These are phyloP conservation scores for Cnidoscolus chayamansa DNA, from an alignment of 441 rosid species.

Conservation along the genomic window DNA sequence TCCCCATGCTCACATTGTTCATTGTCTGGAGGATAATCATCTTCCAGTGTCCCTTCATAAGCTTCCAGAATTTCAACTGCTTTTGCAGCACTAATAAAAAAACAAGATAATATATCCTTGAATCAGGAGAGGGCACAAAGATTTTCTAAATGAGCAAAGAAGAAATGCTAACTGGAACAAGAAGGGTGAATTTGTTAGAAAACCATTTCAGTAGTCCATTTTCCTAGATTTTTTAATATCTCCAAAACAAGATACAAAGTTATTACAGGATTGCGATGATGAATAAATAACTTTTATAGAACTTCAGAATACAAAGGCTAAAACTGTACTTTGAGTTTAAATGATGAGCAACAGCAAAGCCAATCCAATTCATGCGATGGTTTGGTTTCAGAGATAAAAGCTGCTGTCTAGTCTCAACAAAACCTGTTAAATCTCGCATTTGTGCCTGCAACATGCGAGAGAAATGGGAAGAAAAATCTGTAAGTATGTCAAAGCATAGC, in stretches of 20 bases:
- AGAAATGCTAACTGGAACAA: not conserved
- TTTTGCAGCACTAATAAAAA: slow-evolving; percentile 58
- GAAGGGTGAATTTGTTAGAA: not conserved
- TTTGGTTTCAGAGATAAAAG: slow-evolving; percentile 93
- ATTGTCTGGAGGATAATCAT: slow-evolving; percentile 97
- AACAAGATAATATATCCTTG: not conserved
- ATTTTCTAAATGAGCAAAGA: not conserved
- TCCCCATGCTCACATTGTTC: slow-evolving; percentile 96
- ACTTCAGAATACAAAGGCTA: slow-evolving; percentile 19
- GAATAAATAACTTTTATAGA: not conserved
- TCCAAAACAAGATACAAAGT: not conserved
- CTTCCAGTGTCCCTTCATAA: slow-evolving; percentile 98
- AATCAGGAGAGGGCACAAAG: not conserved
- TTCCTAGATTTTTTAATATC: not conserved
- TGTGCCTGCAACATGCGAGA: slow-evolving; percentile 72
- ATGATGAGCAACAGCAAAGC: slow-evolving; percentile 98
- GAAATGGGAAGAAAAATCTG: not conserved
- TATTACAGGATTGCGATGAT: not conserved
- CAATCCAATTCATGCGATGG: slow-evolving; percentile 99
- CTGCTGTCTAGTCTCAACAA: slow-evolving; percentile 97
- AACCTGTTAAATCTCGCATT: slow-evolving; percentile 97
- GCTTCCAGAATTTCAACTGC: slow-evolving; percentile 99
- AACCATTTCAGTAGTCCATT: not conserved
- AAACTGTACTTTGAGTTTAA: slow-evolving; percentile 68
- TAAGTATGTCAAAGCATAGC: not conserved